Conservation (phyloP, 495 filamentous ascomycete species). For the Niebla homalea region DNA sequence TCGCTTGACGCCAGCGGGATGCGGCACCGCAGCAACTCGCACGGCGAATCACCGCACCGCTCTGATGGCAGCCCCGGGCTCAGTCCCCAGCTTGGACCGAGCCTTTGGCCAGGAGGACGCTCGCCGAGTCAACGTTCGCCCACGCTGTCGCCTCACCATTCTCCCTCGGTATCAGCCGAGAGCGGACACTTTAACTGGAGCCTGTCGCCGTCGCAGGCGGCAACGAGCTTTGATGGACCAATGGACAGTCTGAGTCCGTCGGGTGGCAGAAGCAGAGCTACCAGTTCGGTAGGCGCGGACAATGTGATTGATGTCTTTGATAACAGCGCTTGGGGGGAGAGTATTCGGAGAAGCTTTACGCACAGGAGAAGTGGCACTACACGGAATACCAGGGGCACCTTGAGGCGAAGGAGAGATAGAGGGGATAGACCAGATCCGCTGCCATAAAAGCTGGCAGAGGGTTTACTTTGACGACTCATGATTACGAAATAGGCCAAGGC, state of each 20-base stretch:
- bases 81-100: constrained; percentile 18
- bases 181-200: constrained; percentile 7
- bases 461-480: constrained; percentile 5
- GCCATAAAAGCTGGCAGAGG: not conserved
- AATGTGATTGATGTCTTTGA: constrained; percentile 72
- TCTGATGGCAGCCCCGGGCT: constrained; percentile 28
- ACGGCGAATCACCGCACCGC: constrained; percentile 13
- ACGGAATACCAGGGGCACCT: constrained; percentile 8
- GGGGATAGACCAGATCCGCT: not conserved
- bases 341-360: constrained; percentile 79
- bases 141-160: constrained; percentile 4
- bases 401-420: constrained; percentile 3
- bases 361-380: constrained; percentile 40
- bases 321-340: constrained; percentile 83
- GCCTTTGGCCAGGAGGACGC: constrained; percentile 1
- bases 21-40: constrained; percentile 10
- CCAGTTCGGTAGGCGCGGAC: constrained; percentile 60
- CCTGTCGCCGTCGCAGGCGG: not conserved
- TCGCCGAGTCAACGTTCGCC: not conserved
- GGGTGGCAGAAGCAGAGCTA: constrained; percentile 34
- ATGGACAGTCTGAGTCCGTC: constrained; percentile 7
- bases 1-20: constrained; percentile 17
- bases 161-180: constrained; percentile 9
- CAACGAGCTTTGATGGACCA: constrained; percentile 3
- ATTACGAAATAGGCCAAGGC: not conserved